Evolutionary conservation across 2,329 filamentous ascomycete species (phyloP), one percentile per base, ranked within the genome.

Genomic region (Pestalotiopsis fici): DNA sequence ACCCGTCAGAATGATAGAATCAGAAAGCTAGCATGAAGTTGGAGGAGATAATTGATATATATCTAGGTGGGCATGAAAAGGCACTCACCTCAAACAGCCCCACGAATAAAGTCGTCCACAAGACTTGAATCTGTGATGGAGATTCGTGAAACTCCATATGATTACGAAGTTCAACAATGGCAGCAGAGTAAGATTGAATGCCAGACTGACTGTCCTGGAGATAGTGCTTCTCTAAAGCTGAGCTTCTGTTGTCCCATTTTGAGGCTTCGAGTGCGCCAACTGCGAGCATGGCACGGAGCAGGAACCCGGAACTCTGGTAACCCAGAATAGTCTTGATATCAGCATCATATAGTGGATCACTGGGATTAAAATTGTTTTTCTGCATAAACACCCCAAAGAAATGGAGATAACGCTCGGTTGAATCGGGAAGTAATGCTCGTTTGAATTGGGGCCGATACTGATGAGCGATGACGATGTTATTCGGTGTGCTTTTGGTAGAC

Each of bases 21-120:
- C 18, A 50, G 13, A 11, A 35, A 35, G 4, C n/a, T 7, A 4
- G 35, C 28, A 12, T 31, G 15, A n/a, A 28, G 54, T 4, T 2
- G 1, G 23, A n/a, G 27, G 12, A 27, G 31, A 2, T 1, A 5
- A 3, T 28, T 18, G 60, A 12, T 7, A 5, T 25, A 18, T 31
- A 2, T 2, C 12, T 4, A 18, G 2, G n/a, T n/a, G n/a, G 37
- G 35, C 11, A 3, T 28, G n/a, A 4, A 28, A 23, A 50, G 7
- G 5, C 25, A 65, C 63, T 27, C 11, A 68, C 67, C 55, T 68
- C 67, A 12, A 68, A 68, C 3, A 66, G 27, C 28, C 67, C 67
- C 13, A 68, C n/a, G 28, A 68, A 37, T 12, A 68, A 31, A 15
- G 67, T 68, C 5, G 64, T 68, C 67, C 67, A 68, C 9, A 68